These are phyloP conservation scores for Acanthamoeba castellanii DNA, from an alignment of 208 protist genomes.

Conservation along the genomic window DNA sequence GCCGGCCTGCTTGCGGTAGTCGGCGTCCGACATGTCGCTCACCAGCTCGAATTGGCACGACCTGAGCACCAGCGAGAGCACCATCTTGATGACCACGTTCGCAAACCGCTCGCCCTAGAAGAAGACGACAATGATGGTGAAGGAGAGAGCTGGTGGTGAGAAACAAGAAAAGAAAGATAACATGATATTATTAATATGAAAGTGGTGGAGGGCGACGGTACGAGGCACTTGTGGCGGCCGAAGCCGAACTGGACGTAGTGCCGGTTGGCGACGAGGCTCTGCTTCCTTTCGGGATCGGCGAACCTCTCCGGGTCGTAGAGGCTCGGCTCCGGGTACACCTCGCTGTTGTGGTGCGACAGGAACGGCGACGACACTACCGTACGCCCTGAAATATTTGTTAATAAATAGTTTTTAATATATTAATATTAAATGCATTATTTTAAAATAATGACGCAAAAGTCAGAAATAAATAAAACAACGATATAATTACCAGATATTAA, in stretches of 20 bases:
- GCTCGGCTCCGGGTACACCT: slow-evolving; percentile 12
- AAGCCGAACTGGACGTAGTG: slow-evolving; percentile 52
- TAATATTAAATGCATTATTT: background rate
- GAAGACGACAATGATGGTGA: background rate
- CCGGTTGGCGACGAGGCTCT: slow-evolving; percentile 4
- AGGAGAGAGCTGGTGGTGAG: too few species aligned
- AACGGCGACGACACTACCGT: slow-evolving; percentile 12
- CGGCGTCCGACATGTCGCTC: background rate
- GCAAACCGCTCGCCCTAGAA: background rate
- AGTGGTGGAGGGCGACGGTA: background rate
- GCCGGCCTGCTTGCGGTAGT: slow-evolving; percentile 18
- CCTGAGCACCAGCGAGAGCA: background rate
- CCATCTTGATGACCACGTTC: background rate
- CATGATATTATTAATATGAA: background rate
- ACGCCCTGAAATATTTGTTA: background rate
- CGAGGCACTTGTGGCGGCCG: slow-evolving; percentile 54
- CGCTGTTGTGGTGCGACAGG: slow-evolving; percentile 39
- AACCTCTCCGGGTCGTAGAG: slow-evolving; percentile 46
- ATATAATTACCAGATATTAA: background rate
- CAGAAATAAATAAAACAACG: background rate
- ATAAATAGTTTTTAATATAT: background rate
- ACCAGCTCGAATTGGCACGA: background rate
- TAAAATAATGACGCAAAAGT: too few species aligned
- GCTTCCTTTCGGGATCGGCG: slow-evolving; percentile 31
- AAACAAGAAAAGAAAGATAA: background rate